Conservation (phyloP, 1,284 basidiomycete genomes). For the Rhodofomes roseus region DNA sequence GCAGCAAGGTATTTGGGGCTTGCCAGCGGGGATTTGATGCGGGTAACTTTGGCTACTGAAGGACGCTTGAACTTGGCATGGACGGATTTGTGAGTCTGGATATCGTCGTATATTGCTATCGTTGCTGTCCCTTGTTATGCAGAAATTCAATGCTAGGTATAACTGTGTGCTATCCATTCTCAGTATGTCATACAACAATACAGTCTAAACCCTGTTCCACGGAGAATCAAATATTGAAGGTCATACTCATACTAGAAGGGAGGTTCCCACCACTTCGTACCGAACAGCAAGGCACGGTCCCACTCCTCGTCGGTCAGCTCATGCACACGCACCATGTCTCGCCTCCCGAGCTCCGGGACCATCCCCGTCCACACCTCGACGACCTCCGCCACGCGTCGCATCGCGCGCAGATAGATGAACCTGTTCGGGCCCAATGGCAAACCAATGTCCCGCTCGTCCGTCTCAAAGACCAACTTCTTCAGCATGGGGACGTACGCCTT, state of each 20-base stretch:
- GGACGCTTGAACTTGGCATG: neutral
- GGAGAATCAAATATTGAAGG: too few species aligned
- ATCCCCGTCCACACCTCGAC: too few species aligned
- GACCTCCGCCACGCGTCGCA: too few species aligned
- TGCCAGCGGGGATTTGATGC: conserved; percentile 15
- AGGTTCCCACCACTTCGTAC: too few species aligned
- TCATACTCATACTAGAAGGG: too few species aligned
- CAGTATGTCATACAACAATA: neutral
- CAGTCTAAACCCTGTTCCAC: too few species aligned
- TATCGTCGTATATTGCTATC: conserved; percentile 9
- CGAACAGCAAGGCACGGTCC: too few species aligned
- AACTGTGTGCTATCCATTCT: neutral
- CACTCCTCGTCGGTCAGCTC: too few species aligned
- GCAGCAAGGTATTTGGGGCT: conserved; percentile 81
- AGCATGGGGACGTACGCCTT: neutral
- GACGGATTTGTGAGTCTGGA: neutral
- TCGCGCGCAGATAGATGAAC: too few species aligned
- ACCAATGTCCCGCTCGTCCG: neutral
- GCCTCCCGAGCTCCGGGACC: too few species aligned
- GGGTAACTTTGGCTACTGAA: neutral
- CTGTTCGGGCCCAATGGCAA: too few species aligned
- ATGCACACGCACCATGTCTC: too few species aligned
- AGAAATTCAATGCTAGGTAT: neutral
- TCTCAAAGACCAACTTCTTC: neutral
- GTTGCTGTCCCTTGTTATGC: conserved; percentile 3